These are phyloP conservation scores for Tilletia caries DNA, from an alignment of 1,284 basidiomycete genomes.

Conservation along the genomic window DNA sequence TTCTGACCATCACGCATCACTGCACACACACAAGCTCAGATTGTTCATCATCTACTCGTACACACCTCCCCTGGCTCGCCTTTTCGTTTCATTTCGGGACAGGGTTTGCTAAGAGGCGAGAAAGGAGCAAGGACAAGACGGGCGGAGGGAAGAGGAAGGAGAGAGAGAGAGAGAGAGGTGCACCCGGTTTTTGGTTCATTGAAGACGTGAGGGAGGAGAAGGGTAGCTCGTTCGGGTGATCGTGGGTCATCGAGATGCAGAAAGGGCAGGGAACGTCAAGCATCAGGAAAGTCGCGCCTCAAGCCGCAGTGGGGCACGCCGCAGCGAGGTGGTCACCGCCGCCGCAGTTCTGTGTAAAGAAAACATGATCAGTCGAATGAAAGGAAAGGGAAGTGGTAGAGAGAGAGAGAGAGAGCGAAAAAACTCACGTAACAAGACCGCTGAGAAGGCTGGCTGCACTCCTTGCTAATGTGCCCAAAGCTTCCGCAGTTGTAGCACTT, in stretches of 20 bases:
- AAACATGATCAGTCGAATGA: slow-evolving; percentile 2
- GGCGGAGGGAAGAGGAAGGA: too few relatives aligned
- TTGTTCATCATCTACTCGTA: too few relatives aligned
- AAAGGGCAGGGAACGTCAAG: neutral
- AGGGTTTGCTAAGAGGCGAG: too few relatives aligned
- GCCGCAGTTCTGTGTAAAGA: slow-evolving; percentile 28
- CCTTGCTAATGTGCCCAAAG: slow-evolving; percentile 44
- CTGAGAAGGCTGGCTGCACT: slow-evolving; percentile 45
- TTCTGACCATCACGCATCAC: too few relatives aligned
- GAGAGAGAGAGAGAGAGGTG: too few relatives aligned
- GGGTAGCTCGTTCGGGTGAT: neutral
- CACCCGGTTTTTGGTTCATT: too few relatives aligned
- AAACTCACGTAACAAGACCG: slow-evolving; percentile 40
- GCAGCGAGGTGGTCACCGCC: slow-evolving; percentile 32
- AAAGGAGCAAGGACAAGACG: too few relatives aligned
- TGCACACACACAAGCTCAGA: too few relatives aligned
- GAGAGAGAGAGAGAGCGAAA: neutral
- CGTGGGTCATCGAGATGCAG: neutral
- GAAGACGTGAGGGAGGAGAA: neutral
- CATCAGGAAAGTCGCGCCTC: neutral
- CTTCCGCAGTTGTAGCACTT: slow-evolving; percentile 52
- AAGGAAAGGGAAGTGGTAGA: neutral
- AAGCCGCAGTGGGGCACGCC: slow-evolving; percentile 23
- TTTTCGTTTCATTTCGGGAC: too few relatives aligned
- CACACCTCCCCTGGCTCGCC: too few relatives aligned